Conservation (phyloP, 2,329 filamentous ascomycete genomes). For the Plenodomus lindquistii region DNA sequence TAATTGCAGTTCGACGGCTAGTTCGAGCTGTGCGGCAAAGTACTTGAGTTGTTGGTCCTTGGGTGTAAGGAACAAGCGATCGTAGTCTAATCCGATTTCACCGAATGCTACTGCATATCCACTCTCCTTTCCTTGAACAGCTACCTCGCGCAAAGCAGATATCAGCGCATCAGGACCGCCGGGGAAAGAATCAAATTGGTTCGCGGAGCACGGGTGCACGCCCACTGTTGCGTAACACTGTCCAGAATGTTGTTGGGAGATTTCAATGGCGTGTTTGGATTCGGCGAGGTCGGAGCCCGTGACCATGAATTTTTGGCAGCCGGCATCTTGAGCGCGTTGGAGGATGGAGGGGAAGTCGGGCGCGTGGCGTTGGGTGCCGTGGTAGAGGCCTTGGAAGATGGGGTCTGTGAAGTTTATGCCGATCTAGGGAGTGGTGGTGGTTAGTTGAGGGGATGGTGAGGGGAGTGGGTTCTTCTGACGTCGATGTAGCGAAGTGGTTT, state of each 20-base stretch:
- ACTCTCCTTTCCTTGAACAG: constrained; percentile 60
- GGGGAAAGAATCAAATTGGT: constrained; percentile 70
- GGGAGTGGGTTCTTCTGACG: constrained; percentile 40
- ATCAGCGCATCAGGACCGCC: constrained; percentile 62
- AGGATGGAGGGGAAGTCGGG: constrained; percentile 77
- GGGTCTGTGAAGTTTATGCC: constrained; percentile 96
- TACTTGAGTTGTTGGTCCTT: constrained; percentile 80
- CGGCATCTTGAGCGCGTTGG: constrained; percentile 74
- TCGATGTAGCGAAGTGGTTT: constrained; percentile 43
- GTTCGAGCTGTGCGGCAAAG: constrained; percentile 79
- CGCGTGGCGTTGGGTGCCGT: constrained; percentile 75
- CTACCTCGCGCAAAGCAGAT: constrained; percentile 64
- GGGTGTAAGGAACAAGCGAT: constrained; percentile 81
- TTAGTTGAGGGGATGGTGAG: constrained; percentile 7
- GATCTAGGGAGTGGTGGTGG: constrained; percentile 56
- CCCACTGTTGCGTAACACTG: constrained; percentile 88
- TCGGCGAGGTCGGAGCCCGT: constrained; percentile 87
- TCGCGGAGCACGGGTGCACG: constrained; percentile 88
- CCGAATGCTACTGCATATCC: constrained; percentile 79
- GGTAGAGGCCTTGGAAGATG: constrained; percentile 83
- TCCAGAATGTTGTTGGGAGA: constrained; percentile 75
- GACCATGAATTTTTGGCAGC: constrained; percentile 87
- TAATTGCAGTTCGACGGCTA: constrained; percentile 76
- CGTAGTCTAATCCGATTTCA: constrained; percentile 96
- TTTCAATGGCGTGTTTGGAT: constrained; percentile 71